Conservation (phyloP, 1,284 basidiomycete genomes). For the Leucoagaricus sp. region DNA sequence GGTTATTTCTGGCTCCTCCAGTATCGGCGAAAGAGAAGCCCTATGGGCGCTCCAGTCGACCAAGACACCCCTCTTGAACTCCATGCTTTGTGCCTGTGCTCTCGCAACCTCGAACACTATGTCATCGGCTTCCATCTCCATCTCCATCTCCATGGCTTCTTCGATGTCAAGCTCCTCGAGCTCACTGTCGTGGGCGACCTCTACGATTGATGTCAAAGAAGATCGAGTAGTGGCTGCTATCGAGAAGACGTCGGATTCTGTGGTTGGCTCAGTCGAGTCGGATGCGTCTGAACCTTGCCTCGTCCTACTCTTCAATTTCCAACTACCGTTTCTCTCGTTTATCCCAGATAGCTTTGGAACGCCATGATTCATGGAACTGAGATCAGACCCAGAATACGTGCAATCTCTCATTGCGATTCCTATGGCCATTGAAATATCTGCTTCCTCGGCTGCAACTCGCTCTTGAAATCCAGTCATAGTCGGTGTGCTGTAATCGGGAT, state of each 20-base stretch:
- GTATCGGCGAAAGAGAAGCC: not conserved
- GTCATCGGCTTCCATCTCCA: constrained; percentile 24
- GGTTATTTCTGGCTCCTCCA: not conserved
- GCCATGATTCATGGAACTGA: not conserved
- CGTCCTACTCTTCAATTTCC: not conserved
- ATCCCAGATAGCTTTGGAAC: not conserved
- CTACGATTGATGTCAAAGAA: constrained; percentile 28
- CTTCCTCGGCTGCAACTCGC: constrained; percentile 30
- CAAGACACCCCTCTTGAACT: constrained; percentile 46
- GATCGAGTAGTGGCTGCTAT: not conserved
- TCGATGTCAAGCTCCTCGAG: constrained; percentile 14
- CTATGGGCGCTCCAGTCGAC: constrained; percentile 27
- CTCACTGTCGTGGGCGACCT: constrained; percentile 18
- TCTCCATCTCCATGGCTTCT: constrained; percentile 30
- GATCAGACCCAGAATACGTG: not conserved
- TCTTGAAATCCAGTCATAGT: constrained; percentile 18
- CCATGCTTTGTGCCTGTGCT: constrained; percentile 47
- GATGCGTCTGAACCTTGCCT: constrained; percentile 14
- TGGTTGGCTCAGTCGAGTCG: constrained; percentile 9
- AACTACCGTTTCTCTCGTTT: not conserved
- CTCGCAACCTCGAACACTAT: constrained; percentile 41
- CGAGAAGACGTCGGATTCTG: constrained; percentile 9
- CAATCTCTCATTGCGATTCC: constrained; percentile 24
- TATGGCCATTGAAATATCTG: constrained; percentile 29
- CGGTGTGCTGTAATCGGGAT: not conserved